These are phyloP conservation scores for Uronychia setigera DNA, from an alignment of 73 alveolate species.

Conservation along the genomic window DNA sequence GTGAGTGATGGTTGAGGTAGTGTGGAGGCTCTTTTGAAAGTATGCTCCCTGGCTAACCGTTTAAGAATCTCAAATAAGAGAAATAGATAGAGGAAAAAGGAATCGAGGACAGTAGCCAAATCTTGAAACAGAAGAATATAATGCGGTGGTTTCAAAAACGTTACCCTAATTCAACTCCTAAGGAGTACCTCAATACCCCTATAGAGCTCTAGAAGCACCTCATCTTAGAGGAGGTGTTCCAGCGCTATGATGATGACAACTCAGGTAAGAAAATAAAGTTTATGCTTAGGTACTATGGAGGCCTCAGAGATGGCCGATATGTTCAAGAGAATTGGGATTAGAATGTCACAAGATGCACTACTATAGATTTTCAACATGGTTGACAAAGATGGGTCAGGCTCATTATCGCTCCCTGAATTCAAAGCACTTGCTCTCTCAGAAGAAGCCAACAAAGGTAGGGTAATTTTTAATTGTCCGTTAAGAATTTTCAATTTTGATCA, in stretches of 20 bases:
- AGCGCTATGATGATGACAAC: not conserved
- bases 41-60: too few species aligned
- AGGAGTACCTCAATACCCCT: not conserved
- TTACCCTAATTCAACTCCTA: not conserved
- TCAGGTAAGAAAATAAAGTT: not conserved
- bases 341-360: not conserved
- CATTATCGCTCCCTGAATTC: slow-evolving; percentile 1
- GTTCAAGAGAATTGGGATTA: slow-evolving; percentile 8
- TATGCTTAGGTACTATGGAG: slow-evolving; percentile 35
- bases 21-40: too few species aligned
- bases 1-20: slow-evolving; percentile 4
- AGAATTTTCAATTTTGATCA: not conserved
- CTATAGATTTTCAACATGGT: not conserved
- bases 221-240: not conserved
- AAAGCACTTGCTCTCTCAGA: not conserved
- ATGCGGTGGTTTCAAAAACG: not conserved
- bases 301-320: slow-evolving; percentile 7
- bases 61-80: too few species aligned
- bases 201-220: not conserved
- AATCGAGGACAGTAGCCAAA: too few species aligned
- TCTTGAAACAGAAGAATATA: not conserved
- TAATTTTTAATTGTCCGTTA: not conserved
- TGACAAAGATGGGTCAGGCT: not conserved
- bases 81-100: too few species aligned
- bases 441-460: not conserved